Conservation (phyloP, 345 rosid species). For the Gossypium mustelinum region DNA sequence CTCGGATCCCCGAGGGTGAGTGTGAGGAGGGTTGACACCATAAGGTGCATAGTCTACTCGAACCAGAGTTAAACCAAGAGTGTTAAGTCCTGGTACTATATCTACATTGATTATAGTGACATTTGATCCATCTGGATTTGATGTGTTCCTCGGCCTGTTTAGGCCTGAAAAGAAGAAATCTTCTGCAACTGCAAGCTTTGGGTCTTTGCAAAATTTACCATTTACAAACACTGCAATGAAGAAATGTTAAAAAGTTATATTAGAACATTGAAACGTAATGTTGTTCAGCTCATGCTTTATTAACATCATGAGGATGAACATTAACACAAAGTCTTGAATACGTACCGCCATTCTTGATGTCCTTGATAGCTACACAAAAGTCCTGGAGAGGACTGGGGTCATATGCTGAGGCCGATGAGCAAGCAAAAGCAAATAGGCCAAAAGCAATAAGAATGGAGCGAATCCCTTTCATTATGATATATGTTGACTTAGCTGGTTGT, state of each 20-base stretch:
- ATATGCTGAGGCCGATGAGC: neutral
- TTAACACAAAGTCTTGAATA: neutral
- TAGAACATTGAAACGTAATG: neutral
- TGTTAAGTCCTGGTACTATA: slow-evolving; percentile 23
- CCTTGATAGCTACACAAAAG: neutral
- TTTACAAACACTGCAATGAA: slow-evolving; percentile 16
- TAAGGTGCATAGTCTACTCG: slow-evolving; percentile 18
- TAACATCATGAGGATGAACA: too few relatives aligned
- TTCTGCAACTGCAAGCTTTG: slow-evolving; percentile 2
- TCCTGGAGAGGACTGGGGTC: slow-evolving; percentile 11
- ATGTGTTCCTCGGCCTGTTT: slow-evolving; percentile 14
- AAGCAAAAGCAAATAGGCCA: neutral
- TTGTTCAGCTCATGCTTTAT: too few relatives aligned
- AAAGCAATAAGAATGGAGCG: neutral
- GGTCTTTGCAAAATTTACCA: slow-evolving; percentile 19
- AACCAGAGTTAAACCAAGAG: slow-evolving; percentile 19
- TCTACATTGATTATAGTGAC: slow-evolving; percentile 12
- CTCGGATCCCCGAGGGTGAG: slow-evolving; percentile 16
- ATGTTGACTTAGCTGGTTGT: neutral
- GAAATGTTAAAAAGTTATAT: neutral
- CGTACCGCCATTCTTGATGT: neutral
- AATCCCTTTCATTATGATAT: slow-evolving; percentile 1
- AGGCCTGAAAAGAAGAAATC: slow-evolving; percentile 23
- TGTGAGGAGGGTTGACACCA: slow-evolving; percentile 22
- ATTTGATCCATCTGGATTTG: slow-evolving; percentile 7